Base-by-base conservation (phyloP, 2,329 filamentous ascomycete genomes). In the Pochonia chlamydosporia region DNA sequence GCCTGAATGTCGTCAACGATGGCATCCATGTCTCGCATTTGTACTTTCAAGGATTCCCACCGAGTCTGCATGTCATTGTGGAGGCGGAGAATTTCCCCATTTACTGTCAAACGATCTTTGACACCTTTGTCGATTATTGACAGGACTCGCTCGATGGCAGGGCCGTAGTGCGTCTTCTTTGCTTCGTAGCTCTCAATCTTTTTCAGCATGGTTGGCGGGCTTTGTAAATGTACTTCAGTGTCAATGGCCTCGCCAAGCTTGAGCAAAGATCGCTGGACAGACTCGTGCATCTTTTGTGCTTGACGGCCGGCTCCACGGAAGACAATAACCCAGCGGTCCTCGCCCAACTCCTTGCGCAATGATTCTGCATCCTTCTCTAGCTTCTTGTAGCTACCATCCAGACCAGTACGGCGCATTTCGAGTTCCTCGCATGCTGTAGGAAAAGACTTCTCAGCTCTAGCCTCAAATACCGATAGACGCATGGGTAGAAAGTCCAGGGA, bases 41-140 rank as follows among this genome's bases (percentile, higher is more conserved):
- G 81, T 13, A 78, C 75, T 60, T 90, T 89, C 44, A 96, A 71
- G 4, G 80, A 78, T 54, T 85, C 79, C 81, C 91, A 95, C 57
- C 85, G 84, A n/a, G 81, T 75, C 59, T 89, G 84, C 71, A 96
- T 86, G 58, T 97, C 91, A 6, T 82, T 80, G 59, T 96, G 85
- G 26, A 97, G 73, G 39, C 90, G 82, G 24, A 97, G 68, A 52
- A 97, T 93, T 67, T 97, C 93, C 39, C 93, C 93, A 61, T 99
- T 97, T 47, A 97, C 89, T 0, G 93, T 97, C 43, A 96, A 74
- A n/a, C 93, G 82, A 60, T 97, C 90, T 62, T 88, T 87, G 59
- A 97, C 86, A n/a, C 93, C 93, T 62, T 89, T 92, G 57, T 96
- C 89, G 43, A 97, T 96, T 61, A 97, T 95, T 33, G 85, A 84